These are phyloP conservation scores for Porphyrellus cyaneotinctus DNA, from an alignment of 768 basidiomycete genomes.

Conservation along the genomic window DNA sequence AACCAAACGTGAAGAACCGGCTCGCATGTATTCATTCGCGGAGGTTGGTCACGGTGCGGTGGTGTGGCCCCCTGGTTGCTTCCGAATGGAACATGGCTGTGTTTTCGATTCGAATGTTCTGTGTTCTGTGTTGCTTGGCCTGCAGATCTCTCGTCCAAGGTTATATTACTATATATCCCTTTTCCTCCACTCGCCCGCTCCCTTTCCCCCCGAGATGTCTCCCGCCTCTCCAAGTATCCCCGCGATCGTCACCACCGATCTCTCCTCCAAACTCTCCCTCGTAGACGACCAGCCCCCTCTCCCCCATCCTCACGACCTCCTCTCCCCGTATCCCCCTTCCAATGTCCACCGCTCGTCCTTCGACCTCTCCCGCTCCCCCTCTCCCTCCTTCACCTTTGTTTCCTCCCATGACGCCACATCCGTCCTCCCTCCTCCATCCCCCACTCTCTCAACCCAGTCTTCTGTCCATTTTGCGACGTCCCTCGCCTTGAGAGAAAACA, in stretches of 20 bases:
- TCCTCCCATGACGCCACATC: slow-evolving; percentile 44
- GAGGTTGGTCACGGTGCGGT: slow-evolving; percentile 4
- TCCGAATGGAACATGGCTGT: slow-evolving; percentile 26
- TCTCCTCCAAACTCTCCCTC: slow-evolving; percentile 30
- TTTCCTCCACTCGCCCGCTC: neutral
- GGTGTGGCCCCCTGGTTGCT: slow-evolving; percentile 9
- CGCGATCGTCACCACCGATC: slow-evolving; percentile 35
- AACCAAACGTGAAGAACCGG: neutral
- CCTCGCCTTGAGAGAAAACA: slow-evolving; percentile 62
- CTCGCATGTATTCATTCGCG: neutral
- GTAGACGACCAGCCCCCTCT: neutral
- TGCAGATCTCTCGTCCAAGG: too few species aligned
- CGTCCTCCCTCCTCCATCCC: slow-evolving; percentile 57
- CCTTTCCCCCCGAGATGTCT: slow-evolving; percentile 14
- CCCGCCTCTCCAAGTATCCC: slow-evolving; percentile 23
- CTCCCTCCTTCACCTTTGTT: slow-evolving; percentile 30
- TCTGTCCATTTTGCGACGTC: slow-evolving; percentile 56
- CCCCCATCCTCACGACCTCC: slow-evolving; percentile 9
- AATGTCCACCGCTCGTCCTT: slow-evolving; percentile 23
- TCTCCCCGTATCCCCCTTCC: slow-evolving; percentile 20
- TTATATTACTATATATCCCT: slow-evolving; percentile 14
- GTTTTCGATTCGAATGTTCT: slow-evolving; percentile 30
- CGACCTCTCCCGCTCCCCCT: slow-evolving; percentile 29
- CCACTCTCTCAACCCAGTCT: slow-evolving; percentile 66
- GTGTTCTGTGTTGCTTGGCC: too few species aligned